Evolutionary conservation across 2,329 filamentous ascomycete species (phyloP).

Genomic region (Fusarium tanahbumbuense): DNA sequence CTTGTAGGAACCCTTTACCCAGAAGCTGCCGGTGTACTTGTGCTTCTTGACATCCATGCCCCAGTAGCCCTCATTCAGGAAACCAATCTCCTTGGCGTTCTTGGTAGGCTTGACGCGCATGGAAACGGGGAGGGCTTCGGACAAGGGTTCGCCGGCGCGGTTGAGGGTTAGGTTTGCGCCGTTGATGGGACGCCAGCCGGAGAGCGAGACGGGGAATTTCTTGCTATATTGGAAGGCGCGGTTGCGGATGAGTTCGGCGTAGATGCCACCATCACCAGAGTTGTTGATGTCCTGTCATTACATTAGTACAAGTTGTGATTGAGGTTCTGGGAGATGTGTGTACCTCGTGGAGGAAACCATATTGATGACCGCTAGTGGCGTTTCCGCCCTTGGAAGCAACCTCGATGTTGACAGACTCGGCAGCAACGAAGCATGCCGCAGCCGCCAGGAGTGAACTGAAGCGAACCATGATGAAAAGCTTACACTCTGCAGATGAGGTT

Average conservation of each 20-base stretch:
- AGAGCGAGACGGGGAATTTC: constrained; percentile 56
- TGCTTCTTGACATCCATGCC: constrained; percentile 64
- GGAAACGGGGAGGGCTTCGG: constrained; percentile 63
- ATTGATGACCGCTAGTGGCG: constrained; percentile 57
- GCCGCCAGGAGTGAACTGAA: constrained; percentile 36
- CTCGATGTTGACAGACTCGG: constrained; percentile 51
- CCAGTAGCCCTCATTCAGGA: constrained; percentile 68
- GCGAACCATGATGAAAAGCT: constrained; percentile 27
- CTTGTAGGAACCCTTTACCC: constrained; percentile 62
- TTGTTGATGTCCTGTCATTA: constrained; percentile 76
- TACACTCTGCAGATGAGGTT: constrained; percentile 2
- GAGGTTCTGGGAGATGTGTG: too few relatives aligned
- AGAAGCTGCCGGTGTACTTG: constrained; percentile 64
- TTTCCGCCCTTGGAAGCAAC: constrained; percentile 56
- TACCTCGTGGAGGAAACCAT: constrained; percentile 60
- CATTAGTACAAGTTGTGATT: too few relatives aligned
- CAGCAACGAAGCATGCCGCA: constrained; percentile 27
- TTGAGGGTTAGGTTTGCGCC: constrained; percentile 60
- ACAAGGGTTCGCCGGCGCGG: constrained; percentile 60
- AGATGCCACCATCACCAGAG: constrained; percentile 78
- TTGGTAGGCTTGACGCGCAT: constrained; percentile 57
- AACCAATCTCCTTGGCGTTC: constrained; percentile 53
- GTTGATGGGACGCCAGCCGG: constrained; percentile 59
- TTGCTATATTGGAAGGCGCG: constrained; percentile 72
- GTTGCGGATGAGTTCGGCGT: constrained; percentile 77